Evolutionary conservation across 2,329 filamentous ascomycete species (phyloP), one percentile per base, ranked within the genome.

Genomic region (Alternaria sp.): DNA sequence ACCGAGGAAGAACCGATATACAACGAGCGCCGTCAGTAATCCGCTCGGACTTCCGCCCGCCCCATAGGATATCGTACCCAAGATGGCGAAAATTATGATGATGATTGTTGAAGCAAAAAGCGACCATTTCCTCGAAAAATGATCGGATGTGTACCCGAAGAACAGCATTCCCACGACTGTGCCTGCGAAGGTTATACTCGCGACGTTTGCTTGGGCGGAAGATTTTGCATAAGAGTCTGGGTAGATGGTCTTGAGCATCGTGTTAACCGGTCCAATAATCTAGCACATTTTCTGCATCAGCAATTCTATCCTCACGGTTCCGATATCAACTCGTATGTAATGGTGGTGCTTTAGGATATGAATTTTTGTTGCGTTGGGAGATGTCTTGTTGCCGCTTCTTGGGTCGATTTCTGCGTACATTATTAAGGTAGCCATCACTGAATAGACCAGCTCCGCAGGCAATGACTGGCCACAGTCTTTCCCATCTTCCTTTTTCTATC

Each of bases 381-480:
- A n/a, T n/a, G 3, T 33, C 11, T 23, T 52, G 40, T 56, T 39
- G 59, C 54, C 40, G 59, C 56, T 41, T 56, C 45, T 41, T 56
- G 40, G 54, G 36, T 48, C 51, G 44, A 13, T 33, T 36, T 36
- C 44, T 48, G 44, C 65, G 79, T 67, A 92, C 91, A 71, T 91
- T 92, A 79, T 96, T 96, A 73, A 97, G 86, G 77, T 97, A 97
- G 14, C 93, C 93, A 77, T 97, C 93, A 24, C 90, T 93, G 78
- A 97, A 97, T 2, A 97, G 83, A 70, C 93, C 93, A 51, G 93
- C 91, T 64, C 93, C 93, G 72, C 92, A 96, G 41, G 93, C 93
- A 67, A 97, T 89, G 1, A 92, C 90, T 13, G 93, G 92, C 84
- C 86, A 88, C 17, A 84, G 80, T 46, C 85, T 81, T 62, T 78